Evolutionary conservation across 345 rosid genomes (phyloP).

Genomic region (Barbarea vulgaris): DNA sequence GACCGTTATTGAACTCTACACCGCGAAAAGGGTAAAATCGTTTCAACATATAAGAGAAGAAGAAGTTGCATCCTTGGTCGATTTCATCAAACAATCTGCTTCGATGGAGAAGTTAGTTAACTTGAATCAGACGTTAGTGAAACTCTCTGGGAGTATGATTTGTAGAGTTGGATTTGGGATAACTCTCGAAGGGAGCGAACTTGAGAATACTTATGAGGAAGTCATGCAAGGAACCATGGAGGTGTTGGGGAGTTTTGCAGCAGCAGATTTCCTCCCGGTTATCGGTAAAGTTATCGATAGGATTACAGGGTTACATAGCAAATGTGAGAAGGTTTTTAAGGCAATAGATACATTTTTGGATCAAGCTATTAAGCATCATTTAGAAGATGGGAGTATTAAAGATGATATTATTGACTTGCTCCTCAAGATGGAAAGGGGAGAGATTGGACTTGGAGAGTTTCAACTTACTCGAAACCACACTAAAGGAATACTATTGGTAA

Average conservation of each 20-base stretch:
- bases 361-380: constrained; percentile 47
- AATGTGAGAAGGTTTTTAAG: constrained; percentile 41
- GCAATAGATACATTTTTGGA: constrained; percentile 47
- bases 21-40: constrained; percentile 44
- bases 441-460: constrained; percentile 20
- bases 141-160: constrained; percentile 35
- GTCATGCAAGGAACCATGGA: constrained; percentile 36
- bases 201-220: constrained; percentile 35
- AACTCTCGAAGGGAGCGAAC: constrained; percentile 36
- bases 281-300: constrained; percentile 45
- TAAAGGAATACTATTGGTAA: constrained; percentile 52
- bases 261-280: constrained; percentile 42
- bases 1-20: constrained; percentile 43
- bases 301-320: constrained; percentile 39
- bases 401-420: constrained; percentile 55
- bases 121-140: constrained; percentile 32
- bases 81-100: constrained; percentile 31
- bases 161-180: constrained; percentile 47
- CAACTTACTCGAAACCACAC: constrained; percentile 48
- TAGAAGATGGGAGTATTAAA: constrained; percentile 31
- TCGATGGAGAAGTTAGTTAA: constrained; percentile 29
- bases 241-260: constrained; percentile 37
- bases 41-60: constrained; percentile 43
- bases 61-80: constrained; percentile 37
- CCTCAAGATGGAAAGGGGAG: constrained; percentile 42